These are phyloP conservation scores for Diutina neorugosa DNA, from an alignment of 1,139 yeast species.

Conservation along the genomic window DNA sequence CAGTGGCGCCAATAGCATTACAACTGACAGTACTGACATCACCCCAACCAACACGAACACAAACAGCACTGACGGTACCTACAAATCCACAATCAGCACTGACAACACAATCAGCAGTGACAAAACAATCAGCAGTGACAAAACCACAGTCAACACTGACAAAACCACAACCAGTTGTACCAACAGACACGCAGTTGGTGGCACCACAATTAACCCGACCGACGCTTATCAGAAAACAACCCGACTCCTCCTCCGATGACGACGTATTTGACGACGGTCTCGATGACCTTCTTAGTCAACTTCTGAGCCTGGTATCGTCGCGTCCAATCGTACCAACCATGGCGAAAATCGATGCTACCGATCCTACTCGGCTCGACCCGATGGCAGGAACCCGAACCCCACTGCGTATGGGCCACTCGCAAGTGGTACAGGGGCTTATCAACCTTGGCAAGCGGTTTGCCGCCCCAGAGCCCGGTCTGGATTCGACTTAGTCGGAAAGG, in stretches of 20 bases:
- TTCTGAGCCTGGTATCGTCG: background rate
- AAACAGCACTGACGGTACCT: too few species aligned
- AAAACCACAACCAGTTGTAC: too few species aligned
- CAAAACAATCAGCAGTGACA: too few species aligned
- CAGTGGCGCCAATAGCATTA: too few species aligned
- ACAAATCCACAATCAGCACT: too few species aligned
- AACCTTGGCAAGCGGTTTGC: background rate
- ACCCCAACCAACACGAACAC: too few species aligned
- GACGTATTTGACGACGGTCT: conserved; percentile 3
- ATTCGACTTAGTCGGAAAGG: too few species aligned
- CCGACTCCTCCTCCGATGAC: background rate
- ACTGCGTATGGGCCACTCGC: background rate
- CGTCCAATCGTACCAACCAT: background rate
- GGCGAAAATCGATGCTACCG: background rate
- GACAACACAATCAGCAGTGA: too few species aligned
- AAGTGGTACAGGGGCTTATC: background rate
- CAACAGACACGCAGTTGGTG: too few species aligned
- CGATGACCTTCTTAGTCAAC: background rate
- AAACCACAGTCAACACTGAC: too few species aligned
- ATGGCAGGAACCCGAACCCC: background rate
- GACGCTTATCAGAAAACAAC: background rate
- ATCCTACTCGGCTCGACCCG: background rate
- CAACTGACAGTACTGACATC: too few species aligned
- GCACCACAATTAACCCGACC: too few species aligned
- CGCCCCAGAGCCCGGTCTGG: background rate